Percentiles rank a stretch among this genome's conserved stretches.
Evolutionary conservation across 805 yeast genomes (phyloP).

Genomic region (Kodamaea sagamina): DNA sequence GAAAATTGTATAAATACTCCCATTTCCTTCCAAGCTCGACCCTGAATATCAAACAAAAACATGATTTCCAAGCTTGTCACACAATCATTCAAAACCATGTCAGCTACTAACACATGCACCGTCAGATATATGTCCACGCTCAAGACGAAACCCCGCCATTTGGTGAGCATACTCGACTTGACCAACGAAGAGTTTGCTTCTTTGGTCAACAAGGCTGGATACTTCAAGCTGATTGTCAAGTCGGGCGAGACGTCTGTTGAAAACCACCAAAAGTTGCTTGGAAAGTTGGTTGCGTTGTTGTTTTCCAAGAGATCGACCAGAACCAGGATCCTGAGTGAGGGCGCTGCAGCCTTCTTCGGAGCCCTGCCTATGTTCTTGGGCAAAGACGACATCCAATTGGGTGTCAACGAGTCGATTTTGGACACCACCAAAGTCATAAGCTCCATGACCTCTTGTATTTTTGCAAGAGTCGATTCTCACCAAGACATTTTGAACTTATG

Average conservation of each 20-base stretch:
- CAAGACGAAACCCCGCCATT: slow-evolving; percentile 54
- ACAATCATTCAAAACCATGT: slow-evolving; percentile 1
- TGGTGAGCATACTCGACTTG: slow-evolving; percentile 80
- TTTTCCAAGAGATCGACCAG: slow-evolving; percentile 94
- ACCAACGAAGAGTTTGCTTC: slow-evolving; percentile 67
- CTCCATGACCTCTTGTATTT: slow-evolving; percentile 94
- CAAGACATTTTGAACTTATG: slow-evolving; percentile 78
- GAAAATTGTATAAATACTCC: slow-evolving; percentile 7
- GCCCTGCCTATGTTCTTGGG: slow-evolving; percentile 97
- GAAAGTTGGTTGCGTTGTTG: slow-evolving; percentile 79
- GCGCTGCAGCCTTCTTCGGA: slow-evolving; percentile 90
- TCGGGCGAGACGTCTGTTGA: slow-evolving; percentile 45
- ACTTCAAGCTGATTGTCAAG: slow-evolving; percentile 64
- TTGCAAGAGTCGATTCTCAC: slow-evolving; percentile 92
- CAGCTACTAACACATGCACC: slow-evolving; percentile 2
- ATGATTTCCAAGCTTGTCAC: slow-evolving; percentile 8
- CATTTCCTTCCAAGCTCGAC: neutral
- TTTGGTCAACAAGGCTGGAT: slow-evolving; percentile 71
- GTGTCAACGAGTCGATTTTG: slow-evolving; percentile 87
- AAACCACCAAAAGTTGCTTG: slow-evolving; percentile 59
- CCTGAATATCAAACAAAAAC: neutral
- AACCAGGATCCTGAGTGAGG: slow-evolving; percentile 92
- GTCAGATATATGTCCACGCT: slow-evolving; percentile 1
- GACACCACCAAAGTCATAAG: slow-evolving; percentile 89
- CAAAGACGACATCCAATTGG: slow-evolving; percentile 93